Base-by-base conservation (phyloP, 768 basidiomycete species). In the Boletus patriciae region DNA sequence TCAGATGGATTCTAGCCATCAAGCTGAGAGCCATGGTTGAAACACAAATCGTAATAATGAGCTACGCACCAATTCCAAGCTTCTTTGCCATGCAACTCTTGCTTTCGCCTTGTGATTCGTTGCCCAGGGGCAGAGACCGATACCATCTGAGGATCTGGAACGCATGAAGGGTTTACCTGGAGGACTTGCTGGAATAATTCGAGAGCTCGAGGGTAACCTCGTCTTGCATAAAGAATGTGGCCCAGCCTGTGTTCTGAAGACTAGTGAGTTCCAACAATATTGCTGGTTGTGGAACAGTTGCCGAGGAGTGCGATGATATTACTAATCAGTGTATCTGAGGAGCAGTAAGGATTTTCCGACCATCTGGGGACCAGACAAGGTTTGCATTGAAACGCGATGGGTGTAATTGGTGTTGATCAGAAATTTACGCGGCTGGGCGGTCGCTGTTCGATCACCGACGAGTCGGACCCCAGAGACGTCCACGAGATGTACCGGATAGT, bases 71-170 rank as follows among this genome's bases (percentile, higher is more conserved):
- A 94, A 83, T 73, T 91, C 90, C 52, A 92, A 68, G 62, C 91
- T 91, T 34, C 95, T 80, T 65, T 94, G 82, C 96, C 97, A 99
- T 0, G 96, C 96, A 23, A 81, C 82, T 61, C 85, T 87, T 0
- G 96, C 97, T 62, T 87, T 88, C 3, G 80, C 78, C 58, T 87
- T 88, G 62, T 96, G 84, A 56, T 90, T 90, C 75, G 97, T 77
- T 5, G 90, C 84, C 93, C 92, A 98, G 21, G 94, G 77, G 72
- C 96, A 98, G 6, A 99, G 75, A 10, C 97, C 97, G 40, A 98
- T 92, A 18, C 97, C 97, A 98, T 89, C 8, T 97, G 84, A 34
- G 97, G 96, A 71, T 99, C 96, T 0, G 96, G 97, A 25, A 80
- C 75, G 73, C 91, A 94, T n/a, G 80, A 74, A 0, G 96, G 94